A percentile compares a stretch with the other conserved stretches of the same genome.
Evolutionary conservation across 2,329 filamentous ascomycete genomes (phyloP).

Genomic region (Dactylellina sp.): DNA sequence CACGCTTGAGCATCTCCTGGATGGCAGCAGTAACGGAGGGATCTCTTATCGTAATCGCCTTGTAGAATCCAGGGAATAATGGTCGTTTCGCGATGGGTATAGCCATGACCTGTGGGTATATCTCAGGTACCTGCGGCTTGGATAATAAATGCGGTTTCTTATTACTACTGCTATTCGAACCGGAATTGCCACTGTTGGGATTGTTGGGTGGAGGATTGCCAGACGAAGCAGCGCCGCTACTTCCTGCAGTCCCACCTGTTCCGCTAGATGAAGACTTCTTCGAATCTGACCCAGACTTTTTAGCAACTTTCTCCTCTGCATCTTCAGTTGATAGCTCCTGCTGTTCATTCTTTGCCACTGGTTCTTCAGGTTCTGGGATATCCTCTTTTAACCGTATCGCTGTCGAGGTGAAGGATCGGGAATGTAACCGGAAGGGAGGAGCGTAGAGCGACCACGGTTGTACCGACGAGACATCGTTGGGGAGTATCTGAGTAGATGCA

Average conservation of each 20-base stretch:
- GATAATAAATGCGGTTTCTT: slow-evolving; percentile 76
- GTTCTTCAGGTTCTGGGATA: slow-evolving; percentile 64
- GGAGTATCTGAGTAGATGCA: slow-evolving; percentile 8
- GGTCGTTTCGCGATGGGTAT: slow-evolving; percentile 95
- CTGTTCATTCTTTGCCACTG: slow-evolving; percentile 60
- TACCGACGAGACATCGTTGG: slow-evolving; percentile 19
- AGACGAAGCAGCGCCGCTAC: slow-evolving; percentile 69
- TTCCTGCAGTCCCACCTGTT: slow-evolving; percentile 70
- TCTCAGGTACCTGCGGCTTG: slow-evolving; percentile 91
- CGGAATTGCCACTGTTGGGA: slow-evolving; percentile 69
- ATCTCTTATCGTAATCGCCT: slow-evolving; percentile 95
- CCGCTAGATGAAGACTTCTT: slow-evolving; percentile 60
- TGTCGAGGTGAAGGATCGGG: slow-evolving; percentile 64
- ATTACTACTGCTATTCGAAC: slow-evolving; percentile 73
- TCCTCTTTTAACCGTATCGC: slow-evolving; percentile 58
- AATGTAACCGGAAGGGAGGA: slow-evolving; percentile 57
- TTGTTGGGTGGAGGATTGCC: slow-evolving; percentile 67
- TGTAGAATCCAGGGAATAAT: slow-evolving; percentile 97
- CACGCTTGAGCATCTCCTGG: slow-evolving; percentile 94
- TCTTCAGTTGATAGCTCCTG: slow-evolving; percentile 61
- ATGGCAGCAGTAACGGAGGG: slow-evolving; percentile 91
- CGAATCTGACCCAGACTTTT: slow-evolving; percentile 64
- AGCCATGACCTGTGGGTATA: slow-evolving; percentile 97
- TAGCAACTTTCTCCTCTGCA: slow-evolving; percentile 67
- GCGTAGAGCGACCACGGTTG: slow-evolving; percentile 58